Evolutionary conservation across 2,329 filamentous ascomycete genomes (phyloP), one percentile per base, ranked within the genome.

Genomic region (Coniochaeta prunicola): DNA sequence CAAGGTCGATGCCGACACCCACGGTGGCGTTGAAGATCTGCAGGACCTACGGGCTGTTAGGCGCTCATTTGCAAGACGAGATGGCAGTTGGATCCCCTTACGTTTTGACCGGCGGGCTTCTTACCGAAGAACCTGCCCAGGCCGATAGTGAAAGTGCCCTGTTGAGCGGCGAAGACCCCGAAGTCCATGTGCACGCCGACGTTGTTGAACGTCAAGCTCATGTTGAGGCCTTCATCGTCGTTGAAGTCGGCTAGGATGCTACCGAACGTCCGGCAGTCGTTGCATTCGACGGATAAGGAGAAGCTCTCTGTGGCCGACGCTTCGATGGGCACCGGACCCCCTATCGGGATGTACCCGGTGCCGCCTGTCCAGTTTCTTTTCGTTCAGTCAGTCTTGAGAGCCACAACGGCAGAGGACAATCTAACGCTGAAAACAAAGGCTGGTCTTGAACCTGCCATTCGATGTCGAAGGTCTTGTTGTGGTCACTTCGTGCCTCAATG

Each of bases 181-280:
- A 63, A 58, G 48, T 63, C 61, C 17, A 63, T 24, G 31, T 58
- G 60, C 12, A 58, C 61, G 1, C 61, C 61, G 26, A 61, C 61
- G 7, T 58, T 54, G 58, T 60, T 54, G 57, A 63, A 63, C 3
- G 61, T 63, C 45, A 63, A 13, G 17, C 26, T 53, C 13, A 53
- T 40, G n/a, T 33, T 50, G 53, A 63, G 33, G 1, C 60, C 61
- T 19, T 60, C 56, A 17, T 57, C 45, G 55, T 57, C 57, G 57
- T 58, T 56, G 30, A 63, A 17, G 19, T 55, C 58, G 8, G 59
- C 60, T 6, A 56, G 40, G 58, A 63, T 58, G 38, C 40, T 60
- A 56, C 61, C 61, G 40, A 61, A 63, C 5, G 61, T 61, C 34
- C 59, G 50, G 57, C 61, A 63, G 56, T 63, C 61, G 19, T 38